These are phyloP conservation scores for Jaltomata sinuosa DNA, from an alignment of 257 asterid genomes.

Conservation along the genomic window DNA sequence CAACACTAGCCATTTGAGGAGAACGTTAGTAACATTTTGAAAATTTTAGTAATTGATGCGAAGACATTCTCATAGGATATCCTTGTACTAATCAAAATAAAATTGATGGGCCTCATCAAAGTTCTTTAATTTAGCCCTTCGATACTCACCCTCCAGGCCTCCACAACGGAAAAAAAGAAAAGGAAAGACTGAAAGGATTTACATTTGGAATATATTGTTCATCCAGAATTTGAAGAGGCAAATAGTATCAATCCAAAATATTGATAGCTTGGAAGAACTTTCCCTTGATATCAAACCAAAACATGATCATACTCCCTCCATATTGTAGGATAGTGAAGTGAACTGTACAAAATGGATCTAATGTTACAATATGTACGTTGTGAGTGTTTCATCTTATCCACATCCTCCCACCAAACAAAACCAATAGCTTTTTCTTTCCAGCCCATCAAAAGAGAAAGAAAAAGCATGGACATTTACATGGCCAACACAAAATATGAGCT, in stretches of 20 bases:
- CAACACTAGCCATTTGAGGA: no score
- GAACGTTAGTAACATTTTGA: no score
- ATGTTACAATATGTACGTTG: not conserved
- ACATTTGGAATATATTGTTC: not conserved
- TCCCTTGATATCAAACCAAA: not conserved
- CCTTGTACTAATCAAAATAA: no score
- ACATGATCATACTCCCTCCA: not conserved
- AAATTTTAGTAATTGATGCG: no score
- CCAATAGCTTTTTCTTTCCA: not conserved
- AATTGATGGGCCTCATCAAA: not conserved
- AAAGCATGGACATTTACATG: not conserved
- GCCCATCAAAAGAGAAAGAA: not conserved
- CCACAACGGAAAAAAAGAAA: not conserved
- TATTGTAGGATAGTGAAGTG: not conserved
- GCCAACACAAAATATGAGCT: not conserved
- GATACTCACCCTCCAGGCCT: not conserved
- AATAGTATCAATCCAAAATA: not conserved
- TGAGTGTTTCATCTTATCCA: not conserved
- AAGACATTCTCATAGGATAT: no score
- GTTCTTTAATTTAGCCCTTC: not conserved
- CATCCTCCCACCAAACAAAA: not conserved
- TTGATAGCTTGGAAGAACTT: not conserved
- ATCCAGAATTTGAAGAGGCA: not conserved
- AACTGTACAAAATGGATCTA: not conserved
- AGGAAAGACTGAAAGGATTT: not conserved